phyloP scores from a whole-genome alignment of 148 eudicot genomes.

The Camellia sinensis region DNA sequence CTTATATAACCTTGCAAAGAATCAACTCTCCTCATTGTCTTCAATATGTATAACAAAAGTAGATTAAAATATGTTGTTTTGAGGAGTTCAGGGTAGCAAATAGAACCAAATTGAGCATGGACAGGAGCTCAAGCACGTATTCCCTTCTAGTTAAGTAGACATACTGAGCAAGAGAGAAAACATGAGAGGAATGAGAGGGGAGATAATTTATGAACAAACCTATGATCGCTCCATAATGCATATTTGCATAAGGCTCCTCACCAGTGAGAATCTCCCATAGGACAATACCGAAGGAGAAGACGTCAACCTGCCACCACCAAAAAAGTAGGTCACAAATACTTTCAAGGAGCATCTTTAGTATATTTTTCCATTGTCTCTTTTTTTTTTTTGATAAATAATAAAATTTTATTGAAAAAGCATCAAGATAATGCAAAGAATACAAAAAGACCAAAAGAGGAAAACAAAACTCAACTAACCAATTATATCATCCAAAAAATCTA shows the following conservation, averaged over 20 bases:
- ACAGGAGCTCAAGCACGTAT: background rate
- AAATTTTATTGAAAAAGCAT: too few relatives aligned
- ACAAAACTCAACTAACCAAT: too few relatives aligned
- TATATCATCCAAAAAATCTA: too few relatives aligned
- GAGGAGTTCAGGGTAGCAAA: background rate
- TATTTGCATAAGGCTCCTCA: constrained; percentile 51
- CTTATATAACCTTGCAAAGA: background rate
- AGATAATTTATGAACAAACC: constrained; percentile 20
- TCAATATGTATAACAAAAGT: background rate
- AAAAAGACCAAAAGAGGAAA: too few relatives aligned
- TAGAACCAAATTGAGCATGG: background rate
- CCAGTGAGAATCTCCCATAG: constrained; percentile 53
- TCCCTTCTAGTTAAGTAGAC: background rate
- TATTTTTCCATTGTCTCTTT: background rate
- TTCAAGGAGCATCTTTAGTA: constrained; percentile 2
- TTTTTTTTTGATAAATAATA: too few relatives aligned
- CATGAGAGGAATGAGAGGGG: too few relatives aligned
- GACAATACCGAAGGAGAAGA: constrained; percentile 51
- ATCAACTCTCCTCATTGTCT: background rate
- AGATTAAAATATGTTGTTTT: background rate
- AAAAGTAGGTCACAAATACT: background rate
- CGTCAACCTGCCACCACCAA: constrained; percentile 39
- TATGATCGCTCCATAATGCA: constrained; percentile 48
- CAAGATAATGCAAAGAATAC: too few relatives aligned
- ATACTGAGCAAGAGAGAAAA: background rate